Percentiles rank a stretch among this genome's conserved stretches.
These are phyloP conservation scores for Xylaria intraflava DNA, from an alignment of 495 filamentous ascomycete genomes.

Conservation along the genomic window DNA sequence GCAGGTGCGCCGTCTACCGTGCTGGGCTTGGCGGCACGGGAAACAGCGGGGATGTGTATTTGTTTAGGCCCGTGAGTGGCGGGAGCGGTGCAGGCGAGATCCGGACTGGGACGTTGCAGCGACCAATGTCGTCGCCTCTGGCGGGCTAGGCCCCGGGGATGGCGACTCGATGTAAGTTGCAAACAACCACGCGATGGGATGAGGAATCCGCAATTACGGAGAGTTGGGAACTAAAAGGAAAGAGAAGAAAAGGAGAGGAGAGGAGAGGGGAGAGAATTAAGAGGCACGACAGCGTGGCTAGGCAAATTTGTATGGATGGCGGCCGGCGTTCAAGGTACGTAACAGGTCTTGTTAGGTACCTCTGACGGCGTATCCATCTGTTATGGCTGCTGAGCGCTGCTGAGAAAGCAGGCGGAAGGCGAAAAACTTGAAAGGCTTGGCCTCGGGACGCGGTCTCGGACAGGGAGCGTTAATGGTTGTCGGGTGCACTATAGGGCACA, in stretches of 20 bases:
- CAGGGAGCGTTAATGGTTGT: too few species aligned
- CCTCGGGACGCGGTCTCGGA: neutral
- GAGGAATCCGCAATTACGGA: constrained; percentile 7
- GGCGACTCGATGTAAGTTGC: constrained; percentile 18
- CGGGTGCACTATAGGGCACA: neutral
- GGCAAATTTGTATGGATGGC: constrained; percentile 26
- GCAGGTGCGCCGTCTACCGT: neutral
- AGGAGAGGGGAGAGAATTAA: constrained; percentile 8
- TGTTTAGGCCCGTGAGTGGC: constrained; percentile 10
- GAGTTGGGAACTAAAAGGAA: constrained; percentile 9
- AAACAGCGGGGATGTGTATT: constrained; percentile 15
- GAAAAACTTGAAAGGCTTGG: neutral
- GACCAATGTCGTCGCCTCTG: constrained; percentile 26
- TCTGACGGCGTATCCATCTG: neutral
- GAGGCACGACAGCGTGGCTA: constrained; percentile 18
- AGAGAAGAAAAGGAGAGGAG: neutral
- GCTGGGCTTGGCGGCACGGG: constrained; percentile 26
- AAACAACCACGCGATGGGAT: constrained; percentile 19
- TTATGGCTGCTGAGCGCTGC: constrained; percentile 4
- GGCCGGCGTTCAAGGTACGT: too few species aligned
- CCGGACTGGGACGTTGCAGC: constrained; percentile 16
- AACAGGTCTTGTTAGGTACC: constrained; percentile 1
- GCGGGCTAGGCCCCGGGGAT: constrained; percentile 28
- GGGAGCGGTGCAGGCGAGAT: neutral
- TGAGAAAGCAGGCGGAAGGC: too few species aligned